Base-by-base conservation (phyloP, 352 stramenopile genomes). In the Pythium rhizo-oryzae region DNA sequence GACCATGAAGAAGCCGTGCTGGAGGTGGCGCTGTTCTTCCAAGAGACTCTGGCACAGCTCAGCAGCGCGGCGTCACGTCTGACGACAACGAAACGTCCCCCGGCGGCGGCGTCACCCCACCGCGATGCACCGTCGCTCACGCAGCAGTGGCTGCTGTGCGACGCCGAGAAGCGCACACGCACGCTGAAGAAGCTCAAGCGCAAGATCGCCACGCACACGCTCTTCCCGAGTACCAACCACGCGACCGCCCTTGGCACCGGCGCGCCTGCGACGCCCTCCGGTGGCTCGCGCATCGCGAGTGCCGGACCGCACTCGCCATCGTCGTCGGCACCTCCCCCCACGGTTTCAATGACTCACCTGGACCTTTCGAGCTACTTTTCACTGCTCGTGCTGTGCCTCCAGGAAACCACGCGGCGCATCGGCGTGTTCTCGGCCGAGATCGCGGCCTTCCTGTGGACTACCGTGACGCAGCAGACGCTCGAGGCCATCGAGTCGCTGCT, bases 1-100 rank as follows among this genome's bases (percentile, higher is more conserved):
- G 73, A 78, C 57, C 78, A 85, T 25, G 78, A 85, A 68, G 71
- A 75, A 56, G 49, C 59, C 12, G 68, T 85, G 1, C 57, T 83
- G 9, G 73, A 81, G 33, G 52, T 85, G 19, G 73, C 65, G 46
- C 60, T 85, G 46, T 81, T 81, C 50, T 74, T 79, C 37, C 62
- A 80, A 24, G 69, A 75, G 51, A 37, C 35, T 2, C 41, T 64
- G 7, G 25, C 44, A 8, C 69, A 75, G 25, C 46, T 75, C 6
- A 23, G 23, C 37, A 47, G 13, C 41, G 41, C 41, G 1, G 41
- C 15, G 41, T 19, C 41, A 1, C 41, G 41, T 15, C 9, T 47
- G 2, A 8, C 15, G 6, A 12, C 37, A 43, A 16, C 12, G 41
- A 19, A n/a, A n/a, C 41, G 41, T 15, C 2, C 8, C 1, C 41